A percentile compares a stretch with the other conserved stretches of the same genome.
These are phyloP conservation scores for Ustulina deusta DNA, from an alignment of 2,329 filamentous ascomycete species.

Conservation along the genomic window DNA sequence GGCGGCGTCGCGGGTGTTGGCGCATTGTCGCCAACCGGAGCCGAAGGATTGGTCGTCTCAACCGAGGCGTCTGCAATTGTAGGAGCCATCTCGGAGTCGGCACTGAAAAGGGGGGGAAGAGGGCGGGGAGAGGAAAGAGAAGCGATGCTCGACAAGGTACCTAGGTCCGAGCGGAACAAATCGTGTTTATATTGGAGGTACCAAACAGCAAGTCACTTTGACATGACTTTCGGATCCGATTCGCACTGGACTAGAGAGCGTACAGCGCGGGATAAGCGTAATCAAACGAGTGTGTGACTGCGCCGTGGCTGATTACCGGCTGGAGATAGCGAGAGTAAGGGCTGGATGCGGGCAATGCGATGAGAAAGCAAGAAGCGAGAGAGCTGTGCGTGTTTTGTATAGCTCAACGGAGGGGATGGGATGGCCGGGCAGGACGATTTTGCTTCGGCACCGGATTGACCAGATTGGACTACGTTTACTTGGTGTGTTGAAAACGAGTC, in stretches of 20 bases:
- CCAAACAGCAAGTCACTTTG: neutral
- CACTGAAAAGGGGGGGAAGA: neutral
- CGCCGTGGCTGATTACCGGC: constrained; percentile 11
- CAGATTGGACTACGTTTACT: constrained; percentile 5
- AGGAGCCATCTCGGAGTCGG: constrained; percentile 30
- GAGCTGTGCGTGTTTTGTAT: constrained; percentile 5
- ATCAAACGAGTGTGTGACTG: constrained; percentile 32
- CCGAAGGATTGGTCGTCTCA: constrained; percentile 37
- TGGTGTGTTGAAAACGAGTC: constrained; percentile 20
- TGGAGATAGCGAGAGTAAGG: constrained; percentile 21
- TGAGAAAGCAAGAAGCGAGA: constrained; percentile 7
- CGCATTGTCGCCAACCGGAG: constrained; percentile 41
- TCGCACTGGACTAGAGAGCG: neutral
- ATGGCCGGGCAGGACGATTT: constrained; percentile 10
- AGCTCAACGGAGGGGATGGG: neutral
- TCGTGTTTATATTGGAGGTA: constrained; percentile 13
- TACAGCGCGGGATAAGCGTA: constrained; percentile 10
- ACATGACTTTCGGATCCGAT: constrained; percentile 22
- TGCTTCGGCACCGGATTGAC: constrained; percentile 1
- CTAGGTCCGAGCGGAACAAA: neutral
- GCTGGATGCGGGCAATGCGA: constrained; percentile 7
- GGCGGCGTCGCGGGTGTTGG: constrained; percentile 37
- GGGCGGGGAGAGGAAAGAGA: neutral
- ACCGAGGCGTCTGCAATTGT: constrained; percentile 15
- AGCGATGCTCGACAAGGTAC: neutral